phyloP scores from a whole-genome alignment of 2,329 filamentous ascomycete genomes.

The Periglandula ipomoeae region DNA sequence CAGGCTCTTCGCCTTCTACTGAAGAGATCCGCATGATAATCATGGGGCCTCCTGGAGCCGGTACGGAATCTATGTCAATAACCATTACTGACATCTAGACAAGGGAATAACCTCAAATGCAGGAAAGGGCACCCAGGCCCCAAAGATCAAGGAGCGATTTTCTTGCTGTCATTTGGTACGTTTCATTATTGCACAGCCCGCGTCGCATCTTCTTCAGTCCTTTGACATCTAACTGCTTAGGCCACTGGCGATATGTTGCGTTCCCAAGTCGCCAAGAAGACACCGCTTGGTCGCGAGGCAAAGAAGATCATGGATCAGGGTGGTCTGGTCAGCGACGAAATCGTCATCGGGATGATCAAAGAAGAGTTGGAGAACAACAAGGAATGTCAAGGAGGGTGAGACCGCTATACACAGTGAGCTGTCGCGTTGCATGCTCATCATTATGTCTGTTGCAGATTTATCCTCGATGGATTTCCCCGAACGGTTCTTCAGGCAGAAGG shows the following conservation, averaged over 20 bases:
- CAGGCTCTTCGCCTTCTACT: slow-evolving; percentile 39
- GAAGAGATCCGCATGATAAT: slow-evolving; percentile 88
- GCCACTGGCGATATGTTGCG: slow-evolving; percentile 98
- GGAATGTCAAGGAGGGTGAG: slow-evolving; percentile 92
- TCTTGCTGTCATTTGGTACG: slow-evolving; percentile 92
- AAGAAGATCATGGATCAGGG: slow-evolving; percentile 99
- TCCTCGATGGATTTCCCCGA: slow-evolving; percentile 96
- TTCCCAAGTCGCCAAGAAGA: slow-evolving; percentile 97
- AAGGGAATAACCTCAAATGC: slow-evolving; percentile 11
- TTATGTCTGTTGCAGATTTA: slow-evolving; percentile 57
- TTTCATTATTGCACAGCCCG: slow-evolving; percentile 4
- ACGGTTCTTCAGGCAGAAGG: slow-evolving; percentile 93
- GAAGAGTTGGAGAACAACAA: slow-evolving; percentile 87
- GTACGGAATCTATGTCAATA: slow-evolving; percentile 42
- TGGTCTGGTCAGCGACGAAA: slow-evolving; percentile 95
- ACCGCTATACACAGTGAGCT: background rate
- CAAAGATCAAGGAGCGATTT: slow-evolving; percentile 97
- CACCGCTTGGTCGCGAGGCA: slow-evolving; percentile 81
- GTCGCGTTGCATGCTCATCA: background rate
- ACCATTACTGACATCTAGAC: background rate
- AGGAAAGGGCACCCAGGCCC: slow-evolving; percentile 99
- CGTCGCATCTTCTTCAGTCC: background rate
- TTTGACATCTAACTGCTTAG: slow-evolving; percentile 33
- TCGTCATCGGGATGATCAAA: slow-evolving; percentile 99
- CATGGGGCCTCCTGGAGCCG: slow-evolving; percentile 94